Evolutionary conservation across 75 land plant species (phyloP).

Genomic region (Azolla pinnata): DNA sequence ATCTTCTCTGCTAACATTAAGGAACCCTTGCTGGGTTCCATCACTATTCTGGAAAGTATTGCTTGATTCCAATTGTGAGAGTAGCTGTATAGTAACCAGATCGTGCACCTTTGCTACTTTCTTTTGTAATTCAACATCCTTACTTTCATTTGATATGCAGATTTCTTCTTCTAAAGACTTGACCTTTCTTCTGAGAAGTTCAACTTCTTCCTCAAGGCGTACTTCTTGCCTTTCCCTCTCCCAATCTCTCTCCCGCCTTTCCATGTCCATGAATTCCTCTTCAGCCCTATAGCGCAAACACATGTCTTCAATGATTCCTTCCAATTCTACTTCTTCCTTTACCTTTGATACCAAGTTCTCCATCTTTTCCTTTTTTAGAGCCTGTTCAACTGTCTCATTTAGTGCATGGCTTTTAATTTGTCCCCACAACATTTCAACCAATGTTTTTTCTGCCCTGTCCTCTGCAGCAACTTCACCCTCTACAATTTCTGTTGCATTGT

Average conservation of each 20-base stretch:
- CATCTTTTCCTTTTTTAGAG: slow-evolving; percentile 17
- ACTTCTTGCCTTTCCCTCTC: slow-evolving; percentile 24
- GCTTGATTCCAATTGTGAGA: not conserved
- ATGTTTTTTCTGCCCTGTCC: not conserved
- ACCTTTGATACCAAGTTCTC: slow-evolving; percentile 29
- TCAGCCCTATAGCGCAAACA: slow-evolving; percentile 21
- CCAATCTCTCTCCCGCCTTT: slow-evolving; percentile 26
- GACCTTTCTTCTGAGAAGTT: slow-evolving; percentile 16
- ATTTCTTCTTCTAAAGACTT: slow-evolving; percentile 26
- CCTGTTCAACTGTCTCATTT: slow-evolving; percentile 15
- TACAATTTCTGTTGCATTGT: too few species aligned
- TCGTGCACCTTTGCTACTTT: slow-evolving; percentile 20
- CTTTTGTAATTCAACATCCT: slow-evolving; percentile 14
- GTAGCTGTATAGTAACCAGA: slow-evolving; percentile 3
- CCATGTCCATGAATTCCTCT: slow-evolving; percentile 27
- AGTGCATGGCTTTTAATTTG: slow-evolving; percentile 18
- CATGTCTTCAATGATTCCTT: slow-evolving; percentile 28
- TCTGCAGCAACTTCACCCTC: too few species aligned
- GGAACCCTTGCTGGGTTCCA: not conserved
- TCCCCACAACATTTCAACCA: not conserved
- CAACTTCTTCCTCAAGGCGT: slow-evolving; percentile 24
- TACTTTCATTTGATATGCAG: slow-evolving; percentile 15
- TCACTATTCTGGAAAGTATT: not conserved
- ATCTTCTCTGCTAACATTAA: slow-evolving; percentile 4
- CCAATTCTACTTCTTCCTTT: slow-evolving; percentile 30